Percentiles rank a stretch among this genome's conserved stretches.
phyloP scores from a whole-genome alignment of 208 protist genomes.

The Phytomonas sp. region DNA sequence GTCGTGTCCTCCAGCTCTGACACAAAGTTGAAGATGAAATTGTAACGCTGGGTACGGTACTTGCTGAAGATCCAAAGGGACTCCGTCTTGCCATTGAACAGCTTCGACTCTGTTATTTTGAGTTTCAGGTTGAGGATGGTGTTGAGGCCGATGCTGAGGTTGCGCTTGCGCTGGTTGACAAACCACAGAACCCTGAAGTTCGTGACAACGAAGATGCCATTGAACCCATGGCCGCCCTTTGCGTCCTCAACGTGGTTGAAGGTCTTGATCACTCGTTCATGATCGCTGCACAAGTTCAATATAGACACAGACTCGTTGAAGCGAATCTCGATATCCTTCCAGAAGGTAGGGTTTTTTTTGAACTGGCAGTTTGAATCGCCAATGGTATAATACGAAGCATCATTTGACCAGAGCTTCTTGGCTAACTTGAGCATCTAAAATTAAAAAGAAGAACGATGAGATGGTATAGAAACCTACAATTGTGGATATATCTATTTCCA shows the following conservation, averaged over 20 bases:
- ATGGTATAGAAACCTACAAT: slow-evolving; percentile 13
- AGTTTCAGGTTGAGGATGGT: slow-evolving; percentile 82
- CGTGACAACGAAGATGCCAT: slow-evolving; percentile 87
- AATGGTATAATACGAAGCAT: too few relatives aligned
- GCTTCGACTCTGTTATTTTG: slow-evolving; percentile 66
- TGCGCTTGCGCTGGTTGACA: slow-evolving; percentile 37
- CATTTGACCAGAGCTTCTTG: too few relatives aligned
- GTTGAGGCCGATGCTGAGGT: slow-evolving; percentile 92
- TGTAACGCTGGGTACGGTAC: slow-evolving; percentile 74
- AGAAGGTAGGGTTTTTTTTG: slow-evolving; percentile 55
- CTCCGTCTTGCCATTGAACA: slow-evolving; percentile 66
- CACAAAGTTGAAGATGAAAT: slow-evolving; percentile 94
- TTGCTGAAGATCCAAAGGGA: slow-evolving; percentile 86
- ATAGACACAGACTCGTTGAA: slow-evolving; percentile 71
- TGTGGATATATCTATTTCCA: not conserved
- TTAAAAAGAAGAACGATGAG: slow-evolving; percentile 12
- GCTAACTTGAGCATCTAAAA: slow-evolving; percentile 14
- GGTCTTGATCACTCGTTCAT: slow-evolving; percentile 74
- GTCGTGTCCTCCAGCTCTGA: not conserved
- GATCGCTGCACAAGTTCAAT: slow-evolving; percentile 50
- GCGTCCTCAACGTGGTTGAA: slow-evolving; percentile 91
- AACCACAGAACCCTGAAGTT: slow-evolving; percentile 95
- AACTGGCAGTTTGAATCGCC: too few relatives aligned
- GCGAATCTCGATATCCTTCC: slow-evolving; percentile 94
- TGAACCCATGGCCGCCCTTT: slow-evolving; percentile 93